Evolutionary conservation across 192 early-diverging fungal species (phyloP), one percentile per base, ranked within the genome.

Genomic region (Diversispora eburnea): DNA sequence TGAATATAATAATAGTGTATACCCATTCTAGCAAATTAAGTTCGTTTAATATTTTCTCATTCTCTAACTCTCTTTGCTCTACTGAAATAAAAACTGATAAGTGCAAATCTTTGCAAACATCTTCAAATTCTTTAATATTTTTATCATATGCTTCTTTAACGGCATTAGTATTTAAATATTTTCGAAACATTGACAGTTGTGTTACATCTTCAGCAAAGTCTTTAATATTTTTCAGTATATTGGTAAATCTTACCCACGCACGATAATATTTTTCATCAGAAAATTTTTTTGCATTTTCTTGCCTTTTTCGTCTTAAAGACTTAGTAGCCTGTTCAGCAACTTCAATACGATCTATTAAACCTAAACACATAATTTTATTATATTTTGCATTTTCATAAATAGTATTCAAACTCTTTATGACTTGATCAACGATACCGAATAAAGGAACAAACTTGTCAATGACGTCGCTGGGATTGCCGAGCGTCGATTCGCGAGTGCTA

Each of bases 331-430:
- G 7, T 68, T 68, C 22, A 41, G 67, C 67, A 15, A 54, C 22
- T 39, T 41, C 43, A 15, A 49, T 39, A 45, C 67, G 46, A 22
- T 68, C 67, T 9, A 45, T 41, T 54, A 68, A 54, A 54, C 48
- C 67, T 12, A 6, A 7, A 68, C 46, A 25, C 9, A 68, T 68
- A 9, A 41, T 68, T 68, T 68, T 51, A 41, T 68, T 68, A 33
- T 51, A 54, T 42, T 52, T 22, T 25, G 67, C 67, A 45, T 15
- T 20, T 17, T 68, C 47, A 52, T 68, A 68, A 12, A 52, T 54
- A 8, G 0, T 0, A 17, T 17, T 0, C 51, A 54, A 17, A 17
- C n/a, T 10, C 4, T 1, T 17, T 0, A 54, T 2, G 12, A 54
- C n/a, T 4, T 54, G 4, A 4, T 10, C 0, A 13, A 17, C 51